Evolutionary conservation across 2,329 filamentous ascomycete species (phyloP).

Genomic region (Sclerotinia spermophila): DNA sequence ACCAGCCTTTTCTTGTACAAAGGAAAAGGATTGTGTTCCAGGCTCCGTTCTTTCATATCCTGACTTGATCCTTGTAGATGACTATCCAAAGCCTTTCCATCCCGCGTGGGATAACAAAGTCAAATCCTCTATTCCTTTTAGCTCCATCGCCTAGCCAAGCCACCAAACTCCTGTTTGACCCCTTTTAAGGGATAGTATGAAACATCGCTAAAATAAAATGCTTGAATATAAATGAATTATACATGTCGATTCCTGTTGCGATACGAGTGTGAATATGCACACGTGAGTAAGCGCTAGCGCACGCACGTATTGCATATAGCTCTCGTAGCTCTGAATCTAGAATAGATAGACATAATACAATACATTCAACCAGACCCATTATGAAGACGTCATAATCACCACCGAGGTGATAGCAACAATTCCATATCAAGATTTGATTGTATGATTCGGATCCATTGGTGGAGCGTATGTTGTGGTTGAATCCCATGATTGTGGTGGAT

Average conservation of each 20-base stretch:
- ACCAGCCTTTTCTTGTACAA: not conserved
- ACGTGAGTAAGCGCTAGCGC: no score
- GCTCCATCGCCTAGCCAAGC: not conserved
- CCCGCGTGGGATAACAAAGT: not conserved
- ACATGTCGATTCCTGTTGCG: not conserved
- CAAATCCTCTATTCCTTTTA: not conserved
- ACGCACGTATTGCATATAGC: no score
- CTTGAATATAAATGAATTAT: not conserved
- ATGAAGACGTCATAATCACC: no score
- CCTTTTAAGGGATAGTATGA: not conserved
- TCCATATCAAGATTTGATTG: conserved; percentile 34
- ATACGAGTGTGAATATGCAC: no score
- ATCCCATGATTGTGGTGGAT: conserved; percentile 39
- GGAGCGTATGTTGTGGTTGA: conserved; percentile 28
- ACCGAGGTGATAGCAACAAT: no score
- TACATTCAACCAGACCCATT: no score
- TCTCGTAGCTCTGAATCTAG: no score
- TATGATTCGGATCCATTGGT: conserved; percentile 32
- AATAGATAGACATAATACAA: no score
- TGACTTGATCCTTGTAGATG: not conserved
- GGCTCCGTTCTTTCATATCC: not conserved
- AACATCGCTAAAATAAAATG: conserved; percentile 6
- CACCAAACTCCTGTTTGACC: conserved; percentile 1
- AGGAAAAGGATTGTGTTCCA: not conserved
- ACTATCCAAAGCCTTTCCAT: not conserved